Evolutionary conservation across 2,329 filamentous ascomycete genomes (phyloP), one percentile per base, ranked within the genome.

Genomic region (Blastomyces parvus): DNA sequence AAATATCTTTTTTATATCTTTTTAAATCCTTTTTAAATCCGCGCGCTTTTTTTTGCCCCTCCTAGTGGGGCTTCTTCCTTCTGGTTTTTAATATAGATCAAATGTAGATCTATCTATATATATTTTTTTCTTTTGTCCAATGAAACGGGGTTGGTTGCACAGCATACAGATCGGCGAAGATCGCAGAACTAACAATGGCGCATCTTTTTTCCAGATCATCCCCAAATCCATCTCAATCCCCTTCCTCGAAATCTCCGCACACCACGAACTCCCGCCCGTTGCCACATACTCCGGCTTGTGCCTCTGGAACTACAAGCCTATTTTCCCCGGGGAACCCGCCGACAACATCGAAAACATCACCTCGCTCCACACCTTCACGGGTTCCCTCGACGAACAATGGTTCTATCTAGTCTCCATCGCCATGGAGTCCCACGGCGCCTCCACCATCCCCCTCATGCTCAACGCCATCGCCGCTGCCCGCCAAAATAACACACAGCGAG

Each of bases 321-420:
- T 97, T 62, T 97, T 97, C 72, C 79, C 86, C 64, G 85, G 90
- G 66, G 92, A 97, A 74, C 83, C 84, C 44, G 85, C 94, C 63
- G 90, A 95, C 71, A 86, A 86, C 67, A 82, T 97, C 56, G 88
- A 94, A 71, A 97, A 99, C 70, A 83, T 99, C 63, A 87, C 90
- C 50, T 94, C 90, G 1, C 82, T 97, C 65, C 86, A 87, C 70
- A 97, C 94, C 19, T 95, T 97, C 72, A 97, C 94, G 19, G 94
- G 94, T 60, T 92, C 91, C 8, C 81, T 96, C 62, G 94, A 99
- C 73, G 94, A 99, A 78, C 96, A 94, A 66, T 99, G 94, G 94
- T 99, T 99, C 74, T 99, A 97, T 74, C 82, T 99, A 14, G 86
- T 97, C 61, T 97, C 91, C 0, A 90, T 97, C 2, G 94, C 93